phyloP scores from a whole-genome alignment of 2,329 filamentous ascomycete genomes.

The Coniochaeta sp. region DNA sequence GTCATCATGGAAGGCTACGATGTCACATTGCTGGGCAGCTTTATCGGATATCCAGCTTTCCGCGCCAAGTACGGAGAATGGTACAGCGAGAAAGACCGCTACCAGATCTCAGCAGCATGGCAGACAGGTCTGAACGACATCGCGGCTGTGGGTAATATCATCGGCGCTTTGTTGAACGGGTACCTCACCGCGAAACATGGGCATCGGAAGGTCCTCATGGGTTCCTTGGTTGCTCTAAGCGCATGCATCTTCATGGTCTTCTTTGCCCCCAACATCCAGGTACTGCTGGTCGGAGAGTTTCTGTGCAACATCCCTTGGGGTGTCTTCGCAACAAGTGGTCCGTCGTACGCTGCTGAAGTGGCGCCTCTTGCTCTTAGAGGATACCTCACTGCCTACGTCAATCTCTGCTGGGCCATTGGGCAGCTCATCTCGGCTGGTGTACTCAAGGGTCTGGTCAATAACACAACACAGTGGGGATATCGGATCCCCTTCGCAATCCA shows the following conservation, averaged over 20 bases:
- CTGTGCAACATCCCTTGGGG: slow-evolving; percentile 27
- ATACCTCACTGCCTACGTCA: slow-evolving; percentile 67
- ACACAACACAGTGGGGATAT: slow-evolving; percentile 57
- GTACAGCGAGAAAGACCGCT: slow-evolving; percentile 34
- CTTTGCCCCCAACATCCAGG: not conserved
- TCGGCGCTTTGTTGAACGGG: slow-evolving; percentile 27
- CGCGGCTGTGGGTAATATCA: slow-evolving; percentile 4
- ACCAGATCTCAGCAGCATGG: slow-evolving; percentile 54
- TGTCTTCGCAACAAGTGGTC: slow-evolving; percentile 40
- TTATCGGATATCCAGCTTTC: slow-evolving; percentile 47
- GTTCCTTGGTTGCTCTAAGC: not conserved
- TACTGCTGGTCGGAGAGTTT: slow-evolving; percentile 4
- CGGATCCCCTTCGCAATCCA: slow-evolving; percentile 66
- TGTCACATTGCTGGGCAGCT: slow-evolving; percentile 13
- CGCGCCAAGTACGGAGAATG: slow-evolving; percentile 49
- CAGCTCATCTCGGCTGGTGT: slow-evolving; percentile 70
- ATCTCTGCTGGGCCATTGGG: slow-evolving; percentile 70
- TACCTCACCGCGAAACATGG: slow-evolving; percentile 25
- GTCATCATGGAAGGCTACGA: slow-evolving; percentile 2
- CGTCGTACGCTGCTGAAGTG: slow-evolving; percentile 65
- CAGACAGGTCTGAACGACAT: slow-evolving; percentile 54
- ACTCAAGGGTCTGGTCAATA: slow-evolving; percentile 59
- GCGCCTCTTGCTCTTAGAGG: slow-evolving; percentile 66
- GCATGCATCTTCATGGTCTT: not conserved
- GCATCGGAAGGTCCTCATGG: slow-evolving; percentile 22